Evolutionary conservation across 2,329 filamentous ascomycete species (phyloP), one percentile per base, ranked within the genome.

Genomic region (Sporothrix mexicana): DNA sequence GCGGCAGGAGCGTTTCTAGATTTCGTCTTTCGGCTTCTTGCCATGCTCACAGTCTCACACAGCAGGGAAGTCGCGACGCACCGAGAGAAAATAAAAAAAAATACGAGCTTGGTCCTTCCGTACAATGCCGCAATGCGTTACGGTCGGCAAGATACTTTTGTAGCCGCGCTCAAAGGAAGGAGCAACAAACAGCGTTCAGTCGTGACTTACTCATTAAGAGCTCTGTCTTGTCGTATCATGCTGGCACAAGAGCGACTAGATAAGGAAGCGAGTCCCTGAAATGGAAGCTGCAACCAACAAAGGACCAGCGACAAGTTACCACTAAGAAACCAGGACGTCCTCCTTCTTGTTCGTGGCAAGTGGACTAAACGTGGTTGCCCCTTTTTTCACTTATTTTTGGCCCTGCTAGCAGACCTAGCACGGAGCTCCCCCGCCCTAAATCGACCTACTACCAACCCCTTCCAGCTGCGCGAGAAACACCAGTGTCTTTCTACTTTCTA

Each of bases 371-470:
- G 43, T 36, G n/a, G n/a, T 17, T 62, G 45, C 64, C 64, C 43
- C 43, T 67, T 43, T 69, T 55, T 69, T 23, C 20, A 66, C 61
- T 47, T 47, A 47, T 66, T 36, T 51, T 51, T 51, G 45, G 30
- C 47, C 47, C 47, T 68, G 47, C 57, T 70, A 70, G n/a, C n/a
- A n/a, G n/a, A n/a, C n/a, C n/a, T n/a, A n/a, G 66, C 71, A 64
- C 66, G 47, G 36, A 73, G 71, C 71, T 66, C 71, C 71, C 68
- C 72, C 72, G 67, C 72, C 68, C 43, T 23, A 47, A 15, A 15
- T 23, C 30, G 20, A 2, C 20, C 51, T 55, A n/a, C n/a, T 55
- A 53, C 8, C 15, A 43, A 30, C 57, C 43, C 41, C 53, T 45
- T 41, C 15, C 15, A 43, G n/a, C n/a, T n/a, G n/a, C n/a, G n/a